Base-by-base conservation (phyloP, 1,284 basidiomycete species). In the Lentinus polychrous region DNA sequence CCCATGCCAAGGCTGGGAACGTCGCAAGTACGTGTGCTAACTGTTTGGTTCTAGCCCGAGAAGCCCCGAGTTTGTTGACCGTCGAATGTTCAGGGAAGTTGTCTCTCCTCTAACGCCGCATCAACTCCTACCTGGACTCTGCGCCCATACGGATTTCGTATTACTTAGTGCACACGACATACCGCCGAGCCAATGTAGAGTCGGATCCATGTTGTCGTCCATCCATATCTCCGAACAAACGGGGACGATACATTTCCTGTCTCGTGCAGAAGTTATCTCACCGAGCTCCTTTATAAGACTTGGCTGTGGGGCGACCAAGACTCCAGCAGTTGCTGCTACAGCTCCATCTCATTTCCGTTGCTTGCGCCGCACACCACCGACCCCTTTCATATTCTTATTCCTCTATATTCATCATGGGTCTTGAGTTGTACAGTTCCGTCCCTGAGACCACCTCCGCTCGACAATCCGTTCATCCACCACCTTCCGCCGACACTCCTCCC, bases 371-470 rank as follows among this genome's bases (percentile, higher is more conserved):
- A 23, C 38, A 20, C 17, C 34, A 50, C 49, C 47, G 37, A n/a
- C n/a, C 14, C 22, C 55, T 55, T 51, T 55, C 31, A 44, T 48
- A 46, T 53, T 40, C 43, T 20, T 37, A 43, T 38, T 35, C 49
- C 40, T 36, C 27, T n/a, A 38, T 34, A 39, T 18, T 23, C 37
- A 60, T 55, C 48, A 74, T 73, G 71, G 72, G 71, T 34, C 67
- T 72, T 48, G 71, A 73, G 44, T 67, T 66, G 48, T 67, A 66
- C 62, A 68, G 61, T 38, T 58, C 58, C 6, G 43, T 48, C 2
- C 40, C 48, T 49, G 56, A 50, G 35, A 45, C 56, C 43, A 52
- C 55, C 43, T 37, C 57, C 41, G 50, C 57, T 39, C 56, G 59
- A 24, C 45, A 40, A 15, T 10, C 36, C 10, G 20, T 46, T 22